A percentile compares a stretch with the other conserved stretches of the same genome.
phyloP scores from a whole-genome alignment of 1,139 yeast species.

The Diutina rugosa region DNA sequence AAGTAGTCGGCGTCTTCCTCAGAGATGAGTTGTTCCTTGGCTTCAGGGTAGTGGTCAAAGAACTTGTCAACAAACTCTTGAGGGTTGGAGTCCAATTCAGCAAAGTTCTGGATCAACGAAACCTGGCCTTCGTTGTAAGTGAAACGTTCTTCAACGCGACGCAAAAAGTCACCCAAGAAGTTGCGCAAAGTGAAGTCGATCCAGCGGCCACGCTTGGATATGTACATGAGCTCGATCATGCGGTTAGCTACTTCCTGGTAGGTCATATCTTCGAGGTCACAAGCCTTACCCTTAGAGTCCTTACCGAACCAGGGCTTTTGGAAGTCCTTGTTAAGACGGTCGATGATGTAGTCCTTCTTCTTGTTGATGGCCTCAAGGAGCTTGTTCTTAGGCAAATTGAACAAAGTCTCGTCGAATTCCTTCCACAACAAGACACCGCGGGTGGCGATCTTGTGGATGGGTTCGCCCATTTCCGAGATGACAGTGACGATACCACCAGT shows the following conservation, averaged over 20 bases:
- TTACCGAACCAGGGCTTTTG: conserved; percentile 97
- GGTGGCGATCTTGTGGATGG: conserved; percentile 96
- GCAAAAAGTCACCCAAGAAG: conserved; percentile 74
- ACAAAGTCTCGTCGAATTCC: conserved; percentile 89
- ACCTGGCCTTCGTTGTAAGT: conserved; percentile 36
- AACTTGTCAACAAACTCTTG: conserved; percentile 44
- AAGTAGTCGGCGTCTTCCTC: conserved; percentile 95
- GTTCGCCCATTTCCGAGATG: conserved; percentile 98
- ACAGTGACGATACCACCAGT: conserved; percentile 97
- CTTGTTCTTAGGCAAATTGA: conserved; percentile 83
- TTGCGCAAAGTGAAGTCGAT: conserved; percentile 77
- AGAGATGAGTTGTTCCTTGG: conserved; percentile 71
- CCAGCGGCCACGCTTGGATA: conserved; percentile 74
- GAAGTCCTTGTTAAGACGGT: conserved; percentile 80
- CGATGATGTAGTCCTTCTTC: conserved; percentile 79
- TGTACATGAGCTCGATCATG: conserved; percentile 79
- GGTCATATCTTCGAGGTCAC: conserved; percentile 93
- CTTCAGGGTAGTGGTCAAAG: conserved; percentile 57
- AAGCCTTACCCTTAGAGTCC: conserved; percentile 55
- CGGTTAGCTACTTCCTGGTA: conserved; percentile 85
- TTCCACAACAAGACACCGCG: conserved; percentile 97
- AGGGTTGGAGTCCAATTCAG: conserved; percentile 54
- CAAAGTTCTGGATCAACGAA: conserved; percentile 65
- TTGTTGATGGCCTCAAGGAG: conserved; percentile 67
- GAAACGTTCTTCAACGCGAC: conserved; percentile 96